phyloP scores from a whole-genome alignment of 78 protist genomes.

The Corallochytrium limacisporum region DNA sequence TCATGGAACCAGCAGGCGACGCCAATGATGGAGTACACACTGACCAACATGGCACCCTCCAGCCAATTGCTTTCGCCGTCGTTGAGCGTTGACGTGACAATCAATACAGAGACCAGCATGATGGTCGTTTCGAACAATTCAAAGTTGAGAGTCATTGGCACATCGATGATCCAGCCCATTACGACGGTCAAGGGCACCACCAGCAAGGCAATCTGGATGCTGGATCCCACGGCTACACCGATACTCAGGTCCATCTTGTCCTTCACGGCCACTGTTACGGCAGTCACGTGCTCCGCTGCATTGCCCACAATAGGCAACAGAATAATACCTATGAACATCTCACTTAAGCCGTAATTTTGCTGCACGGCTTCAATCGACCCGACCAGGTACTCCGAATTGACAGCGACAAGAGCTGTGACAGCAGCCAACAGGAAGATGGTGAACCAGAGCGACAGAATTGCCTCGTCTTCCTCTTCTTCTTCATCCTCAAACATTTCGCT shows the following conservation, averaged over 20 bases:
- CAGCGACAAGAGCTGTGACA: conserved; percentile 14
- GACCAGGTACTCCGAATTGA: conserved; percentile 12
- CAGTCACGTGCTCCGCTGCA: conserved; percentile 45
- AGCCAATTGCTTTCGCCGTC: conserved; percentile 31
- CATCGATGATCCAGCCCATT: conserved; percentile 24
- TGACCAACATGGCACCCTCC: conserved; percentile 19
- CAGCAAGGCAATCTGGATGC: conserved; percentile 30
- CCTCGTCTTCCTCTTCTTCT: conserved; percentile 22
- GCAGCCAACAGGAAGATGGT: not conserved
- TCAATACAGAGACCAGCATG: conserved; percentile 2
- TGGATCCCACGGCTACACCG: conserved; percentile 37
- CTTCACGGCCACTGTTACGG: conserved; percentile 16
- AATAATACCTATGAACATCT: conserved; percentile 9
- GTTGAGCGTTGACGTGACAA: not conserved
- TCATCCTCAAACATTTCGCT: conserved; percentile 8
- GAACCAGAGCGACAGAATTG: not conserved
- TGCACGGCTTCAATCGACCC: conserved; percentile 13
- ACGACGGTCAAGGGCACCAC: conserved; percentile 25
- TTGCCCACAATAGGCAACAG: conserved; percentile 38
- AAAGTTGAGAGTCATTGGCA: conserved; percentile 19
- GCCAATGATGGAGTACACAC: conserved; percentile 10
- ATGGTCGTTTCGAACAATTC: not conserved
- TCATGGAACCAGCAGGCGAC: conserved; percentile 2
- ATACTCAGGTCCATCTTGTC: conserved; percentile 25
- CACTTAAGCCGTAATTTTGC: not conserved